Percentiles rank a stretch among this genome's conserved stretches.
These are phyloP conservation scores for Chaetoceros tenuissimus DNA, from an alignment of 108 stramenopile genomes.

Conservation along the genomic window DNA sequence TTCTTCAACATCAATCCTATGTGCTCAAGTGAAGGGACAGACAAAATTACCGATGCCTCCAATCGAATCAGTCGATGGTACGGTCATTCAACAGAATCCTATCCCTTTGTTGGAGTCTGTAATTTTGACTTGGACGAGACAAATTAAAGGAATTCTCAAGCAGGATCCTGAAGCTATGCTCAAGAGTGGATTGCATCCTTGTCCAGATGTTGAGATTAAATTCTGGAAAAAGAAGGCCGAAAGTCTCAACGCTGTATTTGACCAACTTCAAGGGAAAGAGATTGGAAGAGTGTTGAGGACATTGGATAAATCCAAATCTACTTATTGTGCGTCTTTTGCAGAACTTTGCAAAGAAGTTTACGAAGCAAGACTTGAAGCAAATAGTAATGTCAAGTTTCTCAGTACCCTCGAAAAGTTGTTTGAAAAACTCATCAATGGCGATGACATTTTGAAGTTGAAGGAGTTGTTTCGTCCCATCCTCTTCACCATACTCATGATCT, in stretches of 20 bases:
- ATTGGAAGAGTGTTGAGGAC: constrained; percentile 71
- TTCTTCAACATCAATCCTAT: constrained; percentile 68
- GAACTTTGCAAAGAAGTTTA: constrained; percentile 83
- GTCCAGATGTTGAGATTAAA: constrained; percentile 78
- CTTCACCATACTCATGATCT: constrained; percentile 80
- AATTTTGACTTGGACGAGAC: constrained; percentile 90
- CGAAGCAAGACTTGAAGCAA: constrained; percentile 76
- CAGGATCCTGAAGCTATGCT: constrained; percentile 84
- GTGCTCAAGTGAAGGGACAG: constrained; percentile 86
- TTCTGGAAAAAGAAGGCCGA: constrained; percentile 87
- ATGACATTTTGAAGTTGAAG: constrained; percentile 44
- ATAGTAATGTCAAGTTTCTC: constrained; percentile 85
- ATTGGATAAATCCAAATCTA: constrained; percentile 70
- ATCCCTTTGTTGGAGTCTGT: constrained; percentile 79
- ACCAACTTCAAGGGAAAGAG: constrained; percentile 75
- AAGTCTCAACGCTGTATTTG: constrained; percentile 80
- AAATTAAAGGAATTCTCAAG: constrained; percentile 83
- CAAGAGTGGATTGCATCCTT: constrained; percentile 74
- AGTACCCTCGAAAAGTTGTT: constrained; percentile 62
- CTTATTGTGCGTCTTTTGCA: constrained; percentile 83
- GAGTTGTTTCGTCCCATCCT: constrained; percentile 80
- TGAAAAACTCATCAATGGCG: constrained; percentile 47
- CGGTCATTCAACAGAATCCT: constrained; percentile 55
- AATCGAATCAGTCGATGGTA: constrained; percentile 24
- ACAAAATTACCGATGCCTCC: constrained; percentile 84